Evolutionary conservation across 441 rosid species (phyloP).

Genomic region (Populus tomentosa): DNA sequence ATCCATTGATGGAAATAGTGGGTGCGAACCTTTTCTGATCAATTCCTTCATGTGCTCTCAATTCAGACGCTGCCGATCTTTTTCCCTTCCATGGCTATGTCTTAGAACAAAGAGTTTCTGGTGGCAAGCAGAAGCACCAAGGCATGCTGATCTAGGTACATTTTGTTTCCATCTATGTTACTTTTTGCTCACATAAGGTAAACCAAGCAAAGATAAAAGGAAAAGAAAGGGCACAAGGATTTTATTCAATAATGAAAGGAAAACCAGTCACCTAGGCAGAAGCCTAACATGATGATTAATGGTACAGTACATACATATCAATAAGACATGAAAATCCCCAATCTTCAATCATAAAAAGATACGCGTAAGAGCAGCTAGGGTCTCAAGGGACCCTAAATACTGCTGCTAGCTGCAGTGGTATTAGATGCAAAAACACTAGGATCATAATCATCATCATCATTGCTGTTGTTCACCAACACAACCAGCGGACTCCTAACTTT

Average conservation of each 20-base stretch:
- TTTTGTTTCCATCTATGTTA: too few relatives aligned
- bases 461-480: slow-evolving; percentile 31
- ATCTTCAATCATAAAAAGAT: background rate
- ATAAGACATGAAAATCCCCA: background rate
- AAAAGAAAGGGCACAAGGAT: background rate
- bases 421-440: background rate
- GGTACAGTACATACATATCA: background rate
- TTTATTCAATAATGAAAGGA: background rate
- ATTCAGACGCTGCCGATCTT: background rate
- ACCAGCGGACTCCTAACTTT: slow-evolving; percentile 56
- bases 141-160: background rate
- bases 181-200: background rate
- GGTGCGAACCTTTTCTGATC: background rate
- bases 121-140: background rate
- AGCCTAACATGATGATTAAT: background rate
- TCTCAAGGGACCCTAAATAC: background rate
- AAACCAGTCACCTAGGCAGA: background rate
- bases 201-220: background rate
- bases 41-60: background rate
- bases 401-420: background rate
- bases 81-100: background rate
- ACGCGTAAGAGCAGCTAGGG: background rate
- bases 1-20: background rate
- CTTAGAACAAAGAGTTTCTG: background rate
- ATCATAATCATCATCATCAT: background rate